These are phyloP conservation scores for Andrographis paniculata DNA, from an alignment of 305 asterid genomes.

Conservation along the genomic window DNA sequence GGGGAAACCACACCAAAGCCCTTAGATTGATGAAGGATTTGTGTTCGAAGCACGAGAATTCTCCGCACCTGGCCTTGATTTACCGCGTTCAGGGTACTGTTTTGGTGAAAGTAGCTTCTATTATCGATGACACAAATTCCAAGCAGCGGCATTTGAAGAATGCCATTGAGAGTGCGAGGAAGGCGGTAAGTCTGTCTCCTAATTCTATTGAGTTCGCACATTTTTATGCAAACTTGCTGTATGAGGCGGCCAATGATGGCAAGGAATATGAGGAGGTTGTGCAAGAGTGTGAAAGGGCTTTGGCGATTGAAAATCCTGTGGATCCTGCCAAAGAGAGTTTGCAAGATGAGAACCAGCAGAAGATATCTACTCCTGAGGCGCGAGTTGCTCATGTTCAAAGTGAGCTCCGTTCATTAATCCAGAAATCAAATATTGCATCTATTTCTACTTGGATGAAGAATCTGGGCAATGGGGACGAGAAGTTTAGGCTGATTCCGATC, in stretches of 20 bases:
- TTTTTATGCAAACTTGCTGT: conserved; percentile 75
- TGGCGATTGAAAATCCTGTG: conserved; percentile 71
- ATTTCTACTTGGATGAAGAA: conserved; percentile 85
- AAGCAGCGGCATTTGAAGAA: conserved; percentile 67
- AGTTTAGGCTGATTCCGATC: conserved; percentile 73
- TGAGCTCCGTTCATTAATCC: conserved; percentile 66
- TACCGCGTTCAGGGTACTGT: conserved; percentile 81
- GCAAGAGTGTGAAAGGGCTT: conserved; percentile 78
- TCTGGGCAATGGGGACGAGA: conserved; percentile 72
- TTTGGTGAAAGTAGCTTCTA: conserved; percentile 55
- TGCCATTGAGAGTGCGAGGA: conserved; percentile 74
- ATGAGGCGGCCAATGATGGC: conserved; percentile 66
- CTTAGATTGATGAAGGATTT: conserved; percentile 82
- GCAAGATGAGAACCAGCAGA: conserved; percentile 78
- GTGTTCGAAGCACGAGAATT: conserved; percentile 47
- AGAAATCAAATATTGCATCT: conserved; percentile 69
- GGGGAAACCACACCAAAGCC: conserved; percentile 76
- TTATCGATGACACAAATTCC: conserved; percentile 56
- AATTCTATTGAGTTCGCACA: conserved; percentile 72
- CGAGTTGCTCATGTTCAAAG: conserved; percentile 51
- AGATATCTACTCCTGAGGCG: conserved; percentile 45
- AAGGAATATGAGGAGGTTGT: conserved; percentile 80
- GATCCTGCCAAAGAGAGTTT: conserved; percentile 88
- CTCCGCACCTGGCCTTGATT: conserved; percentile 55
- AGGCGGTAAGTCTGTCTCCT: conserved; percentile 53